Base-by-base conservation (phyloP, 345 rosid genomes). In the Schrenkiella parvula region DNA sequence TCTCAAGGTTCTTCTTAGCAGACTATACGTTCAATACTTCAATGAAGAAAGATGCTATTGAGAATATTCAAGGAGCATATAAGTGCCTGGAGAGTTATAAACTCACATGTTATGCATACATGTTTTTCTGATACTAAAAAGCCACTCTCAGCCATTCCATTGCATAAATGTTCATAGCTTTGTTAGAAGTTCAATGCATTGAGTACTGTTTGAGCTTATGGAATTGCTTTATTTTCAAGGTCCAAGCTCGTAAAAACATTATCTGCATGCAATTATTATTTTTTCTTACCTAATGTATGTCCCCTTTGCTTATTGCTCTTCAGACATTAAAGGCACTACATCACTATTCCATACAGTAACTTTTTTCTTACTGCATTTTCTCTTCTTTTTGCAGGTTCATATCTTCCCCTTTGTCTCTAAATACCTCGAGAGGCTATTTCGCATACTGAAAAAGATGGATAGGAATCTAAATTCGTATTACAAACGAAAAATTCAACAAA, bases 261-360 rank as follows among this genome's bases (percentile, higher is more conserved):
- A 64, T 35, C 77, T 55, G 65, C 18, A 57, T 44, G 56, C 23
- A 55, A 73, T 64, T 17, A 73, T 44, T 55, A 55, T 35, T 64
- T 55, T 64, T 35, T 64, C 21, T 55, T 44, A 32, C 56, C 22
- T 39, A 43, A 62, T 72, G 64, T 63, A 42, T 59, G 60, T 55
- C 34, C 59, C 34, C 62, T 59, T 44, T 59, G 59, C 39, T 58
- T 25, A 69, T 70, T 70, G 58, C 66, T 35, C 25, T 42, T 35
- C 63, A 61, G 70, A 63, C 76, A 72, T 62, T 62, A 72, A 71
- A 71, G 71, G n/a, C 71, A 25, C 9, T 42, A n/a, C n/a, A n/a
- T 72, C 77, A 73, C 65, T 54, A 17, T 21, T 64, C 56, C 35
- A 23, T 64, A 55, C 63, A 53, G 64, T 64, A 60, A 52, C 38